Evolutionary conservation across 2,329 filamentous ascomycete species (phyloP).

Genomic region (Epichloe scottii): DNA sequence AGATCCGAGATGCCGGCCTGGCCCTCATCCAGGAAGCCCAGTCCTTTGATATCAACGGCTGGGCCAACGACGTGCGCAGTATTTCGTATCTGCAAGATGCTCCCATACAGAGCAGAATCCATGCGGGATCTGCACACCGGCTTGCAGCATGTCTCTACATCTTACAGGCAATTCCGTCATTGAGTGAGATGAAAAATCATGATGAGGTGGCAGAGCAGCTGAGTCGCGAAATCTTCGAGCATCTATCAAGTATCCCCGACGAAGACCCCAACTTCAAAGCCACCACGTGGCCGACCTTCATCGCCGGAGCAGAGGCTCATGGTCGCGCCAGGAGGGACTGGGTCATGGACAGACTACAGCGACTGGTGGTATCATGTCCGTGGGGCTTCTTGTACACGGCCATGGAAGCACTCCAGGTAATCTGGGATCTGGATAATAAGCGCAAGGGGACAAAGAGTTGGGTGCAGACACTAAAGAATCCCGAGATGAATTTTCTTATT

Average conservation of each 20-base stretch:
- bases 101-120: constrained; percentile 23
- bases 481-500: constrained; percentile 31
- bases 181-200: constrained; percentile 15
- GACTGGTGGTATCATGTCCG: constrained; percentile 27
- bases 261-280: constrained; percentile 42
- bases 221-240: constrained; percentile 31
- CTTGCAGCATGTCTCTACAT: constrained; percentile 34
- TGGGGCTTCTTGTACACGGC: constrained; percentile 38
- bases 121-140: constrained; percentile 30
- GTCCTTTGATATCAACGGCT: constrained; percentile 26
- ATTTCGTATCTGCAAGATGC: constrained; percentile 22
- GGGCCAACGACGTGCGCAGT: constrained; percentile 25
- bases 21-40: constrained; percentile 25
- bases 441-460: constrained; percentile 22
- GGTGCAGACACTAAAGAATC: constrained; percentile 30
- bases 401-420: constrained; percentile 29
- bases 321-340: constrained; percentile 30
- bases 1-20: constrained; percentile 18
- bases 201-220: constrained; percentile 21
- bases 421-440: constrained; percentile 29
- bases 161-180: constrained; percentile 23
- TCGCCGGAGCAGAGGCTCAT: constrained; percentile 39
- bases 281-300: constrained; percentile 43
- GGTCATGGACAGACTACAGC: constrained; percentile 33
- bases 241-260: constrained; percentile 34